phyloP scores from a whole-genome alignment of 208 protist species.

The Trypanosoma theileri region DNA sequence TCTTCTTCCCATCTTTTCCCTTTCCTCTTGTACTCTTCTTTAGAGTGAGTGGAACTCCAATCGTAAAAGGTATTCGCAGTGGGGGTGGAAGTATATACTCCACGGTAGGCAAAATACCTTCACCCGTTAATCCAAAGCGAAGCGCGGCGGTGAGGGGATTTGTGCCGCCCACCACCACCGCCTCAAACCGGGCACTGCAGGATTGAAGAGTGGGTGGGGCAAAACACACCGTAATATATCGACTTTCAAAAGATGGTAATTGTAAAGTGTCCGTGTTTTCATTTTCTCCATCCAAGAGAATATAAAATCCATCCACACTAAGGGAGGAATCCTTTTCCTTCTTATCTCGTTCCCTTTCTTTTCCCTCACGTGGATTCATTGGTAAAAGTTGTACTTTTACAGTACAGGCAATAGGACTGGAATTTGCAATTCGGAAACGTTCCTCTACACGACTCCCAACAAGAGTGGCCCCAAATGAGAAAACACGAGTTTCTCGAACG shows the following conservation, averaged over 20 bases:
- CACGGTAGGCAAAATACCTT: conserved; percentile 93
- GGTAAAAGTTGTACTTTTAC: conserved; percentile 70
- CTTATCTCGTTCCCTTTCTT: conserved; percentile 26
- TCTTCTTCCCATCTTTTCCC: conserved; percentile 20
- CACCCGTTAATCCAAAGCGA: conserved; percentile 89
- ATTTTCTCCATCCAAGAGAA: conserved; percentile 38
- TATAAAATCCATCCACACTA: conserved; percentile 57
- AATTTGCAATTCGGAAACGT: conserved; percentile 95
- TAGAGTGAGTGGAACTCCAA: conserved; percentile 4
- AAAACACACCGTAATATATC: conserved; percentile 94
- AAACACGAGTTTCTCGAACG: conserved; percentile 88
- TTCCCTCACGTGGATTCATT: conserved; percentile 17
- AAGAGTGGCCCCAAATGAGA: conserved; percentile 92
- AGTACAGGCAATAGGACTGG: conserved; percentile 87
- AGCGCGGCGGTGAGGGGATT: conserved; percentile 70
- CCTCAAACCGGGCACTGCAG: conserved; percentile 89
- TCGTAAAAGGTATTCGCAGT: conserved; percentile 25
- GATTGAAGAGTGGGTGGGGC: conserved; percentile 72
- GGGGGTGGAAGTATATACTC: conserved; percentile 60
- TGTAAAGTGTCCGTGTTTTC: conserved; percentile 33
- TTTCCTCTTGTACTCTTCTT: conserved; percentile 20
- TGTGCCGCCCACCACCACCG: conserved; percentile 83
- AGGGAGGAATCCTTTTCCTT: conserved; percentile 10
- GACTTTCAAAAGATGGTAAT: conserved; percentile 95
- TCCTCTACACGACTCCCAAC: conserved; percentile 82